These are phyloP conservation scores for Sabuloglossum arenarium DNA, from an alignment of 495 filamentous ascomycete species.

Conservation along the genomic window DNA sequence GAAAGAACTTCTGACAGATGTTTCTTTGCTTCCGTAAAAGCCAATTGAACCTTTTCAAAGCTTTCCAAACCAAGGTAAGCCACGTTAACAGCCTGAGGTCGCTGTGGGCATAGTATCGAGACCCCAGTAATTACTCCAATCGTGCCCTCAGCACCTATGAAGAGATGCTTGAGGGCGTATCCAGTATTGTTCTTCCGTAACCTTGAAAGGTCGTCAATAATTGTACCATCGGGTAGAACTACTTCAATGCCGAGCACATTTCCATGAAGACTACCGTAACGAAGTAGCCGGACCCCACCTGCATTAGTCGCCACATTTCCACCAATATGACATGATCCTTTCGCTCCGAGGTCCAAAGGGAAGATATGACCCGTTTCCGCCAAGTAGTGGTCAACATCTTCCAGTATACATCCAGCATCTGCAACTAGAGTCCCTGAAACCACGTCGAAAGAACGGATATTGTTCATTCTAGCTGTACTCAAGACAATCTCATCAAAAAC, in stretches of 20 bases:
- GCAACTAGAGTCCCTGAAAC: slow-evolving; percentile 78
- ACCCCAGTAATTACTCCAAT: slow-evolving; percentile 84
- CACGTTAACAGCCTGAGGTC: slow-evolving; percentile 67
- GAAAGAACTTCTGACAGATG: slow-evolving; percentile 89
- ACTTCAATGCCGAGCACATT: slow-evolving; percentile 83
- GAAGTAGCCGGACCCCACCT: slow-evolving; percentile 69
- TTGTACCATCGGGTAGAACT: slow-evolving; percentile 77
- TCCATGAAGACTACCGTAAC: slow-evolving; percentile 88
- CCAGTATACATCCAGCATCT: slow-evolving; percentile 80
- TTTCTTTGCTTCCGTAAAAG: slow-evolving; percentile 70
- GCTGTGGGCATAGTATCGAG: slow-evolving; percentile 73
- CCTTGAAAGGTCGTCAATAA: slow-evolving; percentile 68
- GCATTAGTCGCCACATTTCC: slow-evolving; percentile 98
- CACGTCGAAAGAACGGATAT: slow-evolving; percentile 77
- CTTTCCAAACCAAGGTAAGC: slow-evolving; percentile 73
- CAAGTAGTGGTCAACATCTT: slow-evolving; percentile 66
- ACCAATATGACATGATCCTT: slow-evolving; percentile 92
- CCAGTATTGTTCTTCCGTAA: slow-evolving; percentile 97
- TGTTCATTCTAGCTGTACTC: slow-evolving; percentile 71
- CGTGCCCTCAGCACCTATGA: slow-evolving; percentile 87
- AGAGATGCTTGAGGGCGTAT: slow-evolving; percentile 93
- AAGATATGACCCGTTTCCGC: slow-evolving; percentile 67
- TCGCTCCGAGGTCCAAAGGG: slow-evolving; percentile 86
- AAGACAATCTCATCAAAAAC: slow-evolving; percentile 97
- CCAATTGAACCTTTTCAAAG: slow-evolving; percentile 64